Base-by-base conservation (phyloP, 306 rosid genomes). In the Cucumis hystrix region DNA sequence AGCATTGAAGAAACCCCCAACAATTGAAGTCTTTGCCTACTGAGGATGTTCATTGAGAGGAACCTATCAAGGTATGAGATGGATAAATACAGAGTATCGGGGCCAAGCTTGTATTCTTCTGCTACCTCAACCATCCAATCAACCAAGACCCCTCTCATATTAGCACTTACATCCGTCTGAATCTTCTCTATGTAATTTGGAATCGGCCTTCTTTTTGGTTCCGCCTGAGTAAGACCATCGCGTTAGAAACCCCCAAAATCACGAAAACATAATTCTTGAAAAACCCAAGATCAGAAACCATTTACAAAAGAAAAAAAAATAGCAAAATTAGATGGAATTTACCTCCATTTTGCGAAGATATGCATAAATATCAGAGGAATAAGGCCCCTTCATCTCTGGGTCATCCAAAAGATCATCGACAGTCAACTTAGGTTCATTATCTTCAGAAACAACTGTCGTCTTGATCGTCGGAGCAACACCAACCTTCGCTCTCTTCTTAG, bases 41-140 rank as follows among this genome's bases (percentile, higher is more conserved):
- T 65, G 2, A 95, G 72, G 58, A 59, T n/a, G 58, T 80, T 82
- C 83, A 78, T 51, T 5, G 99, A 95, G 5, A 95, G 74, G 81
- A 62, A 95, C 74, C 88, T 85, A 79, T 95, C 97, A 0, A 95
- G 77, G 49, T 88, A 95, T 0, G 88, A 74, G 57, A 92, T 82
- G 4, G 84, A 78, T 51, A 92, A 89, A 80, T 79, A 91, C 21
- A 92, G 83, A 41, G 99, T 87, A 25, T 95, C 99, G 0, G 99
- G 80, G 59, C 86, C 85, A 41, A 95, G 97, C 63, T 87, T 88
- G 69, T 90, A 90, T 40, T 95, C 97, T 74, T 95, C 99, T 0
- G 99, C 92, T 79, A 95, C 97, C 58, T 92, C 96, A 16, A 95
- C 93, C 78, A 95, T 83, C 99, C 99, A 95, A 83, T 95, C 97